Conservation (phyloP, 2,329 filamentous ascomycete species). For the Ceratocystis cubensis region DNA sequence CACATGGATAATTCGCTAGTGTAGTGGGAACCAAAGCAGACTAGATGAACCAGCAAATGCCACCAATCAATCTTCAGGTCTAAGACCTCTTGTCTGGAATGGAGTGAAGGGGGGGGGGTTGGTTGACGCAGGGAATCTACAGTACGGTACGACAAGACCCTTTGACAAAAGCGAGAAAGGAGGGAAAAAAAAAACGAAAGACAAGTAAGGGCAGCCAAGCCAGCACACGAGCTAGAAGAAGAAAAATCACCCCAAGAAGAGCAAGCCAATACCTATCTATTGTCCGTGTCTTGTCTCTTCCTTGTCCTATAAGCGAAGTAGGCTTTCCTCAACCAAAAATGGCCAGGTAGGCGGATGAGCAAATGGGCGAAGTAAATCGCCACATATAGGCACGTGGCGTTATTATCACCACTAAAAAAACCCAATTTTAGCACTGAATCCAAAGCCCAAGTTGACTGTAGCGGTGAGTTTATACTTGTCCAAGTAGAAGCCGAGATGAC, state of each 20-base stretch:
- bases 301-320: not conserved
- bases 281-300: too few relatives aligned
- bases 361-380: not conserved
- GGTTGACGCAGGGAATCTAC: not conserved
- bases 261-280: too few relatives aligned
- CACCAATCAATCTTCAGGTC: not conserved
- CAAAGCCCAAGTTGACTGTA: not conserved
- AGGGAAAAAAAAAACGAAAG: not conserved
- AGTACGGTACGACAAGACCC: too few relatives aligned
- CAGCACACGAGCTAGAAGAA: too few relatives aligned
- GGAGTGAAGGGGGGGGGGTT: not conserved
- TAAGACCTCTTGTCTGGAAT: not conserved
- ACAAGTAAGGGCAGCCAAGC: not conserved
- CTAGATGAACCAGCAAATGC: not conserved
- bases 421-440: not conserved
- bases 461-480: not conserved
- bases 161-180: not conserved
- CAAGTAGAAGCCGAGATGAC: not conserved
- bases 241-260: too few relatives aligned
- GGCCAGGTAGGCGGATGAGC: not conserved
- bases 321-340: not conserved
- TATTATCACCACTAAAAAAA: not conserved
- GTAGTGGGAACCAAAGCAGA: too few relatives aligned
- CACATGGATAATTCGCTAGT: too few relatives aligned
- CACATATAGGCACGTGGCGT: slow-evolving; percentile 1